Percentiles rank a stretch among this genome's conserved stretches.
phyloP scores from a whole-genome alignment of 31 red algal genomes.

The Bonnemaisonia californica region DNA sequence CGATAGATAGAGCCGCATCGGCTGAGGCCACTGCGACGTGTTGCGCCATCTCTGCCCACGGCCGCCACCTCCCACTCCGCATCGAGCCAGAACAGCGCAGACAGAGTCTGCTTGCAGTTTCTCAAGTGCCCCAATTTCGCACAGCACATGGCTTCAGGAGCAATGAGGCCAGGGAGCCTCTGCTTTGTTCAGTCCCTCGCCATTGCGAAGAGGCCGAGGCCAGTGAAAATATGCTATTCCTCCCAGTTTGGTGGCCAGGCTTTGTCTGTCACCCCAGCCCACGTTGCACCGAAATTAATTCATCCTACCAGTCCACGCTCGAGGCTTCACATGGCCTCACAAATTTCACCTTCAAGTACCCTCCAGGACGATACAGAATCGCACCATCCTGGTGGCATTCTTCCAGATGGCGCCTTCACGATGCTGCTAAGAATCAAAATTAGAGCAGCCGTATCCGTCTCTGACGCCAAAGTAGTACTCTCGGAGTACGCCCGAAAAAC shows the following conservation, averaged over 20 bases:
- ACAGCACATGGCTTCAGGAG: too few relatives aligned
- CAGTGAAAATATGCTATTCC: neutral
- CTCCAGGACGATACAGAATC: neutral
- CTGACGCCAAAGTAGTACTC: constrained; percentile 41
- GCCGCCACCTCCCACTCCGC: too few relatives aligned
- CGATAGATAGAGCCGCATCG: too few relatives aligned
- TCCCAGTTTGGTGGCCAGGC: neutral
- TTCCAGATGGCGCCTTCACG: constrained; percentile 29
- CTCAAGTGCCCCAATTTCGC: too few relatives aligned
- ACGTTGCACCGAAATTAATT: neutral
- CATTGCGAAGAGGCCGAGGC: neutral
- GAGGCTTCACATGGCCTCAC: neutral
- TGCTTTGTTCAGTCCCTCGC: neutral
- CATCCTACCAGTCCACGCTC: neutral
- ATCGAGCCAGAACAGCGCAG: too few relatives aligned
- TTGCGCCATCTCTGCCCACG: too few relatives aligned
- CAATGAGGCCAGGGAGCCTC: too few relatives aligned
- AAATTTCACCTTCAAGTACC: neutral
- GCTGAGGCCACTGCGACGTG: too few relatives aligned
- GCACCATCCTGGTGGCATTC: neutral
- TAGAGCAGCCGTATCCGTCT: neutral
- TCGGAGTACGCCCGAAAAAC: constrained; percentile 60
- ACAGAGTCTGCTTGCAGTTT: too few relatives aligned
- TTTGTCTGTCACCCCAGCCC: neutral
- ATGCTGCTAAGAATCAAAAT: constrained; percentile 32